phyloP scores from a whole-genome alignment of 2,329 filamentous ascomycete genomes.

The Exserohilum rostratum region DNA sequence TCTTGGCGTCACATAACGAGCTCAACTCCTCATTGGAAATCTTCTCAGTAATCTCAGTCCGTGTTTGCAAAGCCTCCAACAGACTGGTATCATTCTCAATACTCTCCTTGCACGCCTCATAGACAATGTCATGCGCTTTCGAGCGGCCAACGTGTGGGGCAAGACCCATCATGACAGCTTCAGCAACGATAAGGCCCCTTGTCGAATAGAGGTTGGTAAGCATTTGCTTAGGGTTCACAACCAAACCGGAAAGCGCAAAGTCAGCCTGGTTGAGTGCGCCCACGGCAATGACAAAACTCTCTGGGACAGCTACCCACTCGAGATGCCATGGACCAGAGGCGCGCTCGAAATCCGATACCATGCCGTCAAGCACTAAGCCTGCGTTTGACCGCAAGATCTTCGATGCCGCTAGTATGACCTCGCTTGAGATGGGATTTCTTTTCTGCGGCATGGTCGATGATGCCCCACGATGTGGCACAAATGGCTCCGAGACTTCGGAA shows the following conservation, averaged over 20 bases:
- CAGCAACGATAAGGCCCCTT: conserved; percentile 61
- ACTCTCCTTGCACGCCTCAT: conserved; percentile 59
- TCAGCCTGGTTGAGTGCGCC: conserved; percentile 61
- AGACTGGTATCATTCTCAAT: conserved; percentile 55
- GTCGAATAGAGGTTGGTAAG: conserved; percentile 59
- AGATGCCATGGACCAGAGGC: conserved; percentile 65
- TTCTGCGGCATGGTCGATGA: conserved; percentile 53
- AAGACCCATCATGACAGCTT: conserved; percentile 67
- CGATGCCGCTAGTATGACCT: conserved; percentile 61
- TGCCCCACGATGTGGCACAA: conserved; percentile 44
- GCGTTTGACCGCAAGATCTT: conserved; percentile 62
- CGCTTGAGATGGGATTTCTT: conserved; percentile 64
- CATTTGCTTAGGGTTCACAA: conserved; percentile 59
- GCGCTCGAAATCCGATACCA: conserved; percentile 65
- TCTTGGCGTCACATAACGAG: conserved; percentile 62
- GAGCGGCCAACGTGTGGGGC: conserved; percentile 60
- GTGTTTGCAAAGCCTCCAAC: conserved; percentile 52
- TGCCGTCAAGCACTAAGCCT: conserved; percentile 59
- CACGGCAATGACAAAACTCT: conserved; percentile 60
- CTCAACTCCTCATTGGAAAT: conserved; percentile 56
- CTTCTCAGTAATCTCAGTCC: conserved; percentile 51
- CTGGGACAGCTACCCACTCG: conserved; percentile 63
- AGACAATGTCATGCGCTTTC: conserved; percentile 62
- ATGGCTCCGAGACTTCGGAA: conserved; percentile 60
- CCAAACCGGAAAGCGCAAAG: conserved; percentile 59